Base-by-base conservation (phyloP, 2,329 filamentous ascomycete genomes). In the Trichoderma breve region DNA sequence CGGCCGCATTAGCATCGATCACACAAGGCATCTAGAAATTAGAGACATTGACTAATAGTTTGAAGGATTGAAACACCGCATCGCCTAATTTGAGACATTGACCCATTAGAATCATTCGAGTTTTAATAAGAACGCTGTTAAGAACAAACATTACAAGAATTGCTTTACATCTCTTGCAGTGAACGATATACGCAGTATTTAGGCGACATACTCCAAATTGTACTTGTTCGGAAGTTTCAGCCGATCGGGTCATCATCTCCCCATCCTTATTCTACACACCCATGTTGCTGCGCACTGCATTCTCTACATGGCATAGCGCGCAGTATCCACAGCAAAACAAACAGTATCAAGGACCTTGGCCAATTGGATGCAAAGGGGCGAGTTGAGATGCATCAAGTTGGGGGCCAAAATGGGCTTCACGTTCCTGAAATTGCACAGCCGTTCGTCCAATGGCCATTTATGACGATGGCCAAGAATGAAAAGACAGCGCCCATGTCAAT, bases 281-380 rank as follows among this genome's bases (percentile, higher is more conserved):
- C 55, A n/a, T 24, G 28, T 12, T 12, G 30, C 66, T 51, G 66
- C 66, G 66, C 66, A 69, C 66, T 34, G 66, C 36, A 61, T 69
- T 39, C 66, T 69, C 6, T 47, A 61, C 66, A 69, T 69, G 55
- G 66, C 55, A 21, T 69, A 69, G 66, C 57, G 64, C 32, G 51
- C 53, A 65, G 43, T 34, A 43, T 68, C 65, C 26, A 65, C 21
- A 26, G 2, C 8, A 39, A 3, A 14, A 39, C 4, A 15, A 14
- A 51, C 43, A 51, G 18, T n/a, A 51, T 21, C 43, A 34, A 32
- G 7, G 6, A 5, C 4, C 28, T 2, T n/a, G 57, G n/a, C 57
- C 30, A 34, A 60, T 60, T 60, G 34, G 36, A 28, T 47, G 61
- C 8, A n/a, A 26, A 60, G 15, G 24, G 61, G 28, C 26, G 34